A percentile compares a stretch with the other conserved stretches of the same genome.
These are phyloP conservation scores for Linum tenue DNA, from an alignment of 345 rosid genomes.

Conservation along the genomic window DNA sequence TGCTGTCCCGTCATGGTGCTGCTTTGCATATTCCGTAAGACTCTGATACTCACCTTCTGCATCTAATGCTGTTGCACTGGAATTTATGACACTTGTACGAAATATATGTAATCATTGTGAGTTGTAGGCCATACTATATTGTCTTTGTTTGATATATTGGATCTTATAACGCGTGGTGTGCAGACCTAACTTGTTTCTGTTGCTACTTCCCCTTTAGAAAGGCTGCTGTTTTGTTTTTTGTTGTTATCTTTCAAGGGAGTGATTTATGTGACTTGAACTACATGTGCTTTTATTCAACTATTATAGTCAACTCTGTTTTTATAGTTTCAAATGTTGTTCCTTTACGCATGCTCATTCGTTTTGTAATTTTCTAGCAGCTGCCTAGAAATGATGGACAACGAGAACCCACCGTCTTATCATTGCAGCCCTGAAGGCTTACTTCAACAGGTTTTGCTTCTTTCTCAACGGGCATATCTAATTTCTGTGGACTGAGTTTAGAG, in stretches of 20 bases:
- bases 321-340: neutral
- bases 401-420: conserved; percentile 46
- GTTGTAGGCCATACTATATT: too few relatives aligned
- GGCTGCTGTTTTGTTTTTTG: too few relatives aligned
- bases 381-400: conserved; percentile 54
- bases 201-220: too few relatives aligned
- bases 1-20: conserved; percentile 61
- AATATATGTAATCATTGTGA: too few relatives aligned
- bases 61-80: neutral
- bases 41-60: neutral
- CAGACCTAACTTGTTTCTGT: too few relatives aligned
- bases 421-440: conserved; percentile 68
- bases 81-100: too few relatives aligned
- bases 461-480: neutral
- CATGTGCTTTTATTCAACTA: neutral
- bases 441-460: conserved; percentile 35
- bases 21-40: conserved; percentile 56
- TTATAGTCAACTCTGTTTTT: neutral
- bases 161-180: too few relatives aligned
- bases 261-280: too few relatives aligned
- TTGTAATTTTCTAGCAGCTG: conserved; percentile 28
- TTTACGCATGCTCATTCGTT: neutral
- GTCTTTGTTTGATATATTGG: too few relatives aligned
- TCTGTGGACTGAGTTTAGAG: neutral
- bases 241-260: too few relatives aligned